A percentile compares a stretch with the other conserved stretches of the same genome.
phyloP scores from a whole-genome alignment of 257 asterid species.

The Fraxinus americana region DNA sequence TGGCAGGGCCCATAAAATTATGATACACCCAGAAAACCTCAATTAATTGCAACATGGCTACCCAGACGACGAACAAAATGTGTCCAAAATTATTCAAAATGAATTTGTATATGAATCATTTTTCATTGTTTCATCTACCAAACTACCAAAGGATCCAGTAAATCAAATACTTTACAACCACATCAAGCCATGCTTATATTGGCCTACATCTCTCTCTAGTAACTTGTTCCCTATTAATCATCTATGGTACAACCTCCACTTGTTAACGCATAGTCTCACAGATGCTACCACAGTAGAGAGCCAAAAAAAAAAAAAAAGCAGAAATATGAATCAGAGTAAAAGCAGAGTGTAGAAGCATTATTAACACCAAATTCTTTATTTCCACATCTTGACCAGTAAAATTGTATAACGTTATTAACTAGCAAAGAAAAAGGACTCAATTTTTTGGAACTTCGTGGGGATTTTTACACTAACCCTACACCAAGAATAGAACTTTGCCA shows the following conservation, averaged over 20 bases:
- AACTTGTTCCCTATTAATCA: neutral
- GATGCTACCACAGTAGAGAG: neutral
- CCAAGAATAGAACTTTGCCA: slow-evolving; percentile 22
- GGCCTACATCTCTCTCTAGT: neutral
- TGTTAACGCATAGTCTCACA: neutral
- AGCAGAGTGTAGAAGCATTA: neutral
- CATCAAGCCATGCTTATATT: neutral
- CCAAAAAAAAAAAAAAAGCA: neutral
- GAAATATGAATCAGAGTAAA: slow-evolving; percentile 1
- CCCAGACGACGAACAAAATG: neutral
- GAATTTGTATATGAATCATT: neutral
- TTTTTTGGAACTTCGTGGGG: slow-evolving; percentile 5
- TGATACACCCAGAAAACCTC: neutral
- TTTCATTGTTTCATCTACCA: neutral
- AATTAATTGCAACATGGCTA: neutral
- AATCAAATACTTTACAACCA: neutral
- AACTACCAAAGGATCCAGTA: neutral
- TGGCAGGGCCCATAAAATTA: neutral
- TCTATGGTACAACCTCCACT: neutral
- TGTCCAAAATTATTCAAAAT: neutral
- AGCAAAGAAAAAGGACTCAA: neutral
- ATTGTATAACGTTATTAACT: slow-evolving; percentile 12
- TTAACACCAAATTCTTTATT: neutral
- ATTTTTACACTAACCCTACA: neutral
- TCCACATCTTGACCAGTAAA: slow-evolving; percentile 1